Percentiles rank a stretch among this genome's conserved stretches.
phyloP scores from a whole-genome alignment of 2,329 filamentous ascomycete species.

The Phialophora tarda region DNA sequence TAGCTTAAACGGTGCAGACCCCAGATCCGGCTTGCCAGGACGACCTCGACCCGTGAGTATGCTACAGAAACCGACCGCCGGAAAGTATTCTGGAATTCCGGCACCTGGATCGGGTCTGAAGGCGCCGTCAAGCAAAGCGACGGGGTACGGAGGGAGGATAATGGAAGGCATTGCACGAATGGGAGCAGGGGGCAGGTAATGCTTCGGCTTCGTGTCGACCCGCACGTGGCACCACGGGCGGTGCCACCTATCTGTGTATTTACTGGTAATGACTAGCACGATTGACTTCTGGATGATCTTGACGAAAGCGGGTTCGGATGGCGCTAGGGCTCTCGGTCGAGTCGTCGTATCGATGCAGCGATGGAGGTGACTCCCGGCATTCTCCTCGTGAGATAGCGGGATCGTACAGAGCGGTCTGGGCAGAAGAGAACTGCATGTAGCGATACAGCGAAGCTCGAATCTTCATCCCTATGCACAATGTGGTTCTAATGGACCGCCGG shows the following conservation, averaged over 20 bases:
- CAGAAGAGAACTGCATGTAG: not conserved
- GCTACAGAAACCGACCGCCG: constrained; percentile 37
- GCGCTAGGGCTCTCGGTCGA: constrained; percentile 1
- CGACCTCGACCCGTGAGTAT: constrained; percentile 38
- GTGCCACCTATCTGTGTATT: constrained; percentile 3
- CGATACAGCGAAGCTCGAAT: not conserved
- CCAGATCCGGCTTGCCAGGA: constrained; percentile 16
- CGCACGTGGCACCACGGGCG: not conserved
- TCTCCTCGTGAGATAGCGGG: not conserved
- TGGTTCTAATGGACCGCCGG: not conserved
- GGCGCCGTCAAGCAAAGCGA: constrained; percentile 34
- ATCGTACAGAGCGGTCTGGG: not conserved
- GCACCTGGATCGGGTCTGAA: constrained; percentile 39
- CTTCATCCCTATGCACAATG: not conserved
- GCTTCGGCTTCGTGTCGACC: not conserved
- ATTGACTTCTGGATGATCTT: constrained; percentile 26
- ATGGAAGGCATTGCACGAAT: constrained; percentile 44
- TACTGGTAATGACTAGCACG: constrained; percentile 29
- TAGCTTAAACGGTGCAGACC: constrained; percentile 30
- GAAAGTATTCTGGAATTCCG: constrained; percentile 39
- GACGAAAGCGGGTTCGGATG: constrained; percentile 14
- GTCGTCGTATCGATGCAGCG: not conserved
- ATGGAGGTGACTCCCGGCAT: not conserved
- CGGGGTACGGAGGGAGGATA: constrained; percentile 39
- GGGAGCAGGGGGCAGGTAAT: constrained; percentile 39